Evolutionary conservation across 2,329 filamentous ascomycete species (phyloP), one percentile per base, ranked within the genome.

Genomic region (Aureobasidium sp.): DNA sequence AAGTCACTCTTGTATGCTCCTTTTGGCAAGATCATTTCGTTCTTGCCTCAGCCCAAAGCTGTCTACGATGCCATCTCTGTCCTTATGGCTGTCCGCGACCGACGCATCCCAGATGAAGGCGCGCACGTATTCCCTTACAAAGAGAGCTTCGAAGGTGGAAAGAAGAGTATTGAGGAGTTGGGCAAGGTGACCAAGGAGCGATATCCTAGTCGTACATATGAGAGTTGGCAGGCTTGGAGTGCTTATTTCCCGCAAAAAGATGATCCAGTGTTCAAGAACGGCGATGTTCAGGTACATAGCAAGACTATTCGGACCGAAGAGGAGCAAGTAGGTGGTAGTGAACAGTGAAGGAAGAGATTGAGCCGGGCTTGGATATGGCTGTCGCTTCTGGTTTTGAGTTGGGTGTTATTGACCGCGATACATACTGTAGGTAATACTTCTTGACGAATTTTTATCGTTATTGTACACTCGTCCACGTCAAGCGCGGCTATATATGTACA

Each of bases 131-230:
- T 71, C 49, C 62, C 57, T 0, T 73, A 71, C 37, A 65, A 63
- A 5, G 59, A 62, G 9, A 30, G 14, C 30, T 45, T 51, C 53
- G 47, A 62, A 50, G 21, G 48, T 21, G 1, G 2, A 45, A 66
- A n/a, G 69, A 68, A n/a, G 42, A 59, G 21, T 63, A 71, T 67
- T 32, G 67, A 21, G 11, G 44, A 62, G 30, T n/a, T 62, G n/a
- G 61, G 50, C 9, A 16, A 47, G 14, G 53, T 62, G 9, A 47
- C 44, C 3, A 50, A 48, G 42, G 29, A 67, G 57, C 64, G 72
- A 57, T 74, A 74, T 66, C 66, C 67, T n/a, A 73, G 71, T 63
- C 63, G 62, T 58, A 72, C 67, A 0, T 68, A 63, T 48, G 68
- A 73, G 64, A 69, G 61, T 7, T 71, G 66, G 58, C 37, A 36